Evolutionary conservation across 2,329 filamentous ascomycete genomes (phyloP).

Genomic region (Cercospora sp.): DNA sequence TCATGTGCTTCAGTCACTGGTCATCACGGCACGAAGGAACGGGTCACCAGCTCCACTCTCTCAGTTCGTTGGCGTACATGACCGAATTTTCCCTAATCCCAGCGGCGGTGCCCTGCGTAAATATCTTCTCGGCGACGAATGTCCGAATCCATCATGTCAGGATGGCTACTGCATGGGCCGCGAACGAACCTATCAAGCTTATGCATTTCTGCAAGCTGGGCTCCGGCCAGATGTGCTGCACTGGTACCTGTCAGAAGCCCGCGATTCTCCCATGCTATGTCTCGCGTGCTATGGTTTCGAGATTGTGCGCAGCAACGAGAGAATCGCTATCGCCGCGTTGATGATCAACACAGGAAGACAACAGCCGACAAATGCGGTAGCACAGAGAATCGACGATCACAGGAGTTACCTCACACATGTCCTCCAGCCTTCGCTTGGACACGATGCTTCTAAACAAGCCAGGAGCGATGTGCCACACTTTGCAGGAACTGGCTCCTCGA

Average conservation of each 20-base stretch:
- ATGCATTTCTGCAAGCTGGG: background rate
- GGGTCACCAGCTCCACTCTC: background rate
- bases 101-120: background rate
- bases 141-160: background rate
- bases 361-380: background rate
- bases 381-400: background rate
- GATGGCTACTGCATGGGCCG: background rate
- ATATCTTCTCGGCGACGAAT: slow-evolving; percentile 1
- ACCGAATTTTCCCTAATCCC: background rate
- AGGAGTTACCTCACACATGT: background rate
- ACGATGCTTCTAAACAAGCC: background rate
- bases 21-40: background rate
- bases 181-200: background rate
- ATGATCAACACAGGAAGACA: background rate
- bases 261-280: background rate
- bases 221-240: background rate
- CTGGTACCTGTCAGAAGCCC: background rate
- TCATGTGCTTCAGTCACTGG: background rate
- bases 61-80: background rate
- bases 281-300: slow-evolving; percentile 1
- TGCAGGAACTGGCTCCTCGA: background rate
- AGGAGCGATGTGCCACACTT: background rate
- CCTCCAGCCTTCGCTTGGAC: background rate
- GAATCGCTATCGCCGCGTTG: background rate
- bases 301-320: background rate